Conservation (phyloP, 139 green algal species). For the Micractinium conductrix region DNA sequence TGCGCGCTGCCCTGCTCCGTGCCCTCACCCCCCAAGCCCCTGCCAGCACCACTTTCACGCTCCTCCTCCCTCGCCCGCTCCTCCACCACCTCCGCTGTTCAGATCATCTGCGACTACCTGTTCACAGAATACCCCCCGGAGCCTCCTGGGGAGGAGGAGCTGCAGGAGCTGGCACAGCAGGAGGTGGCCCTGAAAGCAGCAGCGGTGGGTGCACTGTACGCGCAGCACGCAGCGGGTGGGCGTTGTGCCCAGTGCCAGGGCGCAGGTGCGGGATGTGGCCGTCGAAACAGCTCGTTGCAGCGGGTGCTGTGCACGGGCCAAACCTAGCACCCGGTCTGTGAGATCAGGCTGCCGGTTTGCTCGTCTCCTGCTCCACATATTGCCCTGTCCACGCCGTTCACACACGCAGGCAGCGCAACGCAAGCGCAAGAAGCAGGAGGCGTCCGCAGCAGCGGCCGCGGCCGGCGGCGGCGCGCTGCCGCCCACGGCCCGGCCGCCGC, state of each 20-base stretch:
- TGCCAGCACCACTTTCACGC: too few species aligned
- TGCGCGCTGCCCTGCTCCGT: too few species aligned
- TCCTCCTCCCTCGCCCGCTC: neutral
- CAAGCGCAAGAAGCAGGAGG: conserved; percentile 28
- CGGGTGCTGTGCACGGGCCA: too few species aligned
- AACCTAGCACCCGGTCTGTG: too few species aligned
- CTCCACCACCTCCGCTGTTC: neutral
- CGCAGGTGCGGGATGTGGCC: too few species aligned
- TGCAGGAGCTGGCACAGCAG: neutral
- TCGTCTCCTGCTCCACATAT: neutral
- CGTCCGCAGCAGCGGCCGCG: neutral
- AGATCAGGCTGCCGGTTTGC: too few species aligned
- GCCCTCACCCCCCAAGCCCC: too few species aligned
- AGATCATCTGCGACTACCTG: conserved; percentile 39
- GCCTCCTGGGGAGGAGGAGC: conserved; percentile 32
- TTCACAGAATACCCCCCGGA: conserved; percentile 41
- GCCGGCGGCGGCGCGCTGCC: too few species aligned
- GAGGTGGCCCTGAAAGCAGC: neutral
- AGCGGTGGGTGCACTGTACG: neutral
- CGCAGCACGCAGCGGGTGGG: too few species aligned
- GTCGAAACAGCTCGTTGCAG: too few species aligned
- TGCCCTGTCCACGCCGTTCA: neutral
- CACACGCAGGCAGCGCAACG: conserved; percentile 9
- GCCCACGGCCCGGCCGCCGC: neutral
- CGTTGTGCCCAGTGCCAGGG: too few species aligned